Percentiles rank a stretch among this genome's conserved stretches.
phyloP scores from a whole-genome alignment of 345 rosid species.

The Sisymbrium irio region DNA sequence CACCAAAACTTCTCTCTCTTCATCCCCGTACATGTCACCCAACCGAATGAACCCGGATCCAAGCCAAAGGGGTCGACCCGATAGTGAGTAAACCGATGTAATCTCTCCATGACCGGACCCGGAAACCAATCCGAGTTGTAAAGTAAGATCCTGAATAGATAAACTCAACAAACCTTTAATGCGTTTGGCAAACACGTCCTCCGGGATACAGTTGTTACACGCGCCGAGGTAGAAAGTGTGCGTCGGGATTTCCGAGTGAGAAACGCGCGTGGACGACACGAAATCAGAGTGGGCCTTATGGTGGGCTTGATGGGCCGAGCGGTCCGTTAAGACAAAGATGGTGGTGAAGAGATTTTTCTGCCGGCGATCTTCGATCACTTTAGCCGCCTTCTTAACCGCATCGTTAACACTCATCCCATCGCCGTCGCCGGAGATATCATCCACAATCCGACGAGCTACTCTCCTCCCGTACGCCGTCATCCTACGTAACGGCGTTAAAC shows the following conservation, averaged over 20 bases:
- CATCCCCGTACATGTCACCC: conserved; percentile 66
- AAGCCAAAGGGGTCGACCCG: conserved; percentile 48
- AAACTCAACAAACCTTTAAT: conserved; percentile 45
- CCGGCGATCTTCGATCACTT: conserved; percentile 84
- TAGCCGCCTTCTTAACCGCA: conserved; percentile 86
- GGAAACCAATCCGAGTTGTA: conserved; percentile 58
- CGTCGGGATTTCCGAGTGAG: conserved; percentile 50
- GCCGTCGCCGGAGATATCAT: conserved; percentile 54
- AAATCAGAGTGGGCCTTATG: conserved; percentile 25
- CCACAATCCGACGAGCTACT: conserved; percentile 63
- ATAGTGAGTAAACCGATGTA: conserved; percentile 51
- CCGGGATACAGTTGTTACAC: conserved; percentile 30
- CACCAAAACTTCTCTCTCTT: conserved; percentile 68
- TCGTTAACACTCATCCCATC: conserved; percentile 63
- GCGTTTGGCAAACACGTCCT: conserved; percentile 49
- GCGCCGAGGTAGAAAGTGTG: conserved; percentile 54
- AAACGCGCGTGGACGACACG: conserved; percentile 59
- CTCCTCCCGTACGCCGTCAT: conserved; percentile 77
- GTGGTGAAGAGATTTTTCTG: conserved; percentile 59
- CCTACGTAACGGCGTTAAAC: conserved; percentile 59
- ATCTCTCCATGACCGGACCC: conserved; percentile 75
- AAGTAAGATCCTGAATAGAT: conserved; percentile 56
- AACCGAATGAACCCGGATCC: conserved; percentile 54
- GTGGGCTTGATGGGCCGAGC: conserved; percentile 36
- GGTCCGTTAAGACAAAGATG: conserved; percentile 60